Evolutionary conservation across 2,329 filamentous ascomycete species (phyloP), one percentile per base, ranked within the genome.

Genomic region (Fusarium sp.): DNA sequence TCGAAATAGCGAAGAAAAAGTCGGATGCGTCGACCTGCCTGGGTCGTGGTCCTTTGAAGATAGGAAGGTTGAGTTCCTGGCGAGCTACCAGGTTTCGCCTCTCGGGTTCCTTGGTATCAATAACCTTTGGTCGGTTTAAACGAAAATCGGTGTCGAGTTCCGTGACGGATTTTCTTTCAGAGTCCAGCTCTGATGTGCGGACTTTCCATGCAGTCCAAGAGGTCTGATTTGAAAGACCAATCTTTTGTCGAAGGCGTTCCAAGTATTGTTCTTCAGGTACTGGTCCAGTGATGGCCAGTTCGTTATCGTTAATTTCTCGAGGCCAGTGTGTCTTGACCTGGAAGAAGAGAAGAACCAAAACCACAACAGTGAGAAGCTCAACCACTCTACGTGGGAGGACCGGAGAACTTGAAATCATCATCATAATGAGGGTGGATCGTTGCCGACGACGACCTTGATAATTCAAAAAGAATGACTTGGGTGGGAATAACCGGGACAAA

Each of bases 1-100:
- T 83, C 4, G 82, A 81, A 27, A 85, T 72, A 43, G 81, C 82
- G 55, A 85, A 83, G 4, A 85, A 63, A 50, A 82, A 80, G 4
- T 77, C 71, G 0, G 83, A 82, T 0, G 79, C 82, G 50, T 84
- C 79, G 5, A 81, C 64, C 32, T 78, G 73, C 18, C 75, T 77
- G 6, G 78, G 75, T 7, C 64, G 72, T 7, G 75, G 66, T 16
- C 79, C 79, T 27, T 61, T 60, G 7, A 76, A 73, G 14, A 81
- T 69, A 5, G 80, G 75, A 45, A 84, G 69, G 18, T 74, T 74
- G 25, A 83, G 64, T 41, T 75, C 64, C 57, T 75, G 74, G 20
- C 74, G 68, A 14, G 76, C 76, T 18, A 77, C 72, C 21, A 80
- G 21, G 32, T 76, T 71, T 0, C 72, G 56, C 5, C 63, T 69